Conservation (phyloP, 208 protist species). For the Leishmania braziliensis region DNA sequence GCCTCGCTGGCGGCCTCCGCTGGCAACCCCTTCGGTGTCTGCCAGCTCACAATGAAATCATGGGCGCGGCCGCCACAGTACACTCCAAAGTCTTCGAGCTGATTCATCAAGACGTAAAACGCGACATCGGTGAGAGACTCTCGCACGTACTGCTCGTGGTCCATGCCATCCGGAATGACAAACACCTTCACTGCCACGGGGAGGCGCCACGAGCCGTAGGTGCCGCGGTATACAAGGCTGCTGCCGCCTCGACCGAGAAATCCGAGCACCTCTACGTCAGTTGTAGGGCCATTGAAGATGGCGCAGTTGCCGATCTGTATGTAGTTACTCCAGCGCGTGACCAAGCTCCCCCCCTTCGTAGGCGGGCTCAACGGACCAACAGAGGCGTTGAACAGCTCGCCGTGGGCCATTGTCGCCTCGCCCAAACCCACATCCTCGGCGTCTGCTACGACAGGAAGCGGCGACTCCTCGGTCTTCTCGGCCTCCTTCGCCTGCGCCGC, state of each 20-base stretch:
- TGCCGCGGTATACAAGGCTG: constrained; percentile 75
- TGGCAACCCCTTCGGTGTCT: constrained; percentile 51
- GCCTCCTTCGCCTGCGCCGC: background rate
- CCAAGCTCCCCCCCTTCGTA: constrained; percentile 47
- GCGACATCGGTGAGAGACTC: constrained; percentile 84
- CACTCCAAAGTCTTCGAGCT: constrained; percentile 70
- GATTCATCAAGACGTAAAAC: constrained; percentile 82
- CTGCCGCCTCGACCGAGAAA: constrained; percentile 78
- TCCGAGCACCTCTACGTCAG: constrained; percentile 45
- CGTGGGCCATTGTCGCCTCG: background rate
- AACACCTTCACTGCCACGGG: constrained; percentile 89
- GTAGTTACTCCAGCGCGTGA: constrained; percentile 68
- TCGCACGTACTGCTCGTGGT: constrained; percentile 70
- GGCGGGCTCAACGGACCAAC: constrained; percentile 29
- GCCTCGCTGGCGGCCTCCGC: constrained; percentile 49
- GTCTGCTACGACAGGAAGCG: background rate
- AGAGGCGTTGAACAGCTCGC: constrained; percentile 4
- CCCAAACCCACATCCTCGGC: background rate
- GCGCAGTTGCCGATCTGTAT: constrained; percentile 42
- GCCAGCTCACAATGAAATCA: constrained; percentile 79
- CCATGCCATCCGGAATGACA: constrained; percentile 62
- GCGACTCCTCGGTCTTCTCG: background rate
- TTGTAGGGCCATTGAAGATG: constrained; percentile 61
- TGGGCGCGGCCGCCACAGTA: constrained; percentile 51
- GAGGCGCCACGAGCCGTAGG: constrained; percentile 41